Percentiles rank a stretch among this genome's conserved stretches.
Evolutionary conservation across 2,329 filamentous ascomycete genomes (phyloP).

Genomic region (Ceratocystis cubensis): DNA sequence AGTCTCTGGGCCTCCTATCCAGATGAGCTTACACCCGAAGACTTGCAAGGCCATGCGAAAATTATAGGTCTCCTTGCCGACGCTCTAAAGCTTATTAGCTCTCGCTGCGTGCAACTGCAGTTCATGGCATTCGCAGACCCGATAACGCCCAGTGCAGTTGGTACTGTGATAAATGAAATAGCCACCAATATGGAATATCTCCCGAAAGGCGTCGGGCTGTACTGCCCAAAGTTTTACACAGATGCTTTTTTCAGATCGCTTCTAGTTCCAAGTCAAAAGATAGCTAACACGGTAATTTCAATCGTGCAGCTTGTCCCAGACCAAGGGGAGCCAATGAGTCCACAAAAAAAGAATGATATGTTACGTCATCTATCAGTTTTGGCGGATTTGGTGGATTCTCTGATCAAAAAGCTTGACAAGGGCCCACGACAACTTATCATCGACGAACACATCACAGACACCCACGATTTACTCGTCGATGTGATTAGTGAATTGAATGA

Average conservation of each 20-base stretch:
- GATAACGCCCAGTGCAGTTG: constrained; percentile 67
- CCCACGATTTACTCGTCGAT: background rate
- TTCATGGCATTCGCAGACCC: constrained; percentile 77
- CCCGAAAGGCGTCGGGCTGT: constrained; percentile 56
- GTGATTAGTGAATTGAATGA: constrained; percentile 8
- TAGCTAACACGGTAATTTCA: no score
- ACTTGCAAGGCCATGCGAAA: background rate
- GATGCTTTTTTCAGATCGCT: constrained; percentile 21
- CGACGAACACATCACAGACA: background rate
- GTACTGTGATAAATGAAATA: constrained; percentile 58
- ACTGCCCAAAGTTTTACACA: constrained; percentile 50
- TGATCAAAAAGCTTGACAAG: background rate
- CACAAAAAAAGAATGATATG: background rate
- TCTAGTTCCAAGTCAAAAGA: no score
- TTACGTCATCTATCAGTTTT: background rate
- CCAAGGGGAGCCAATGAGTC: background rate
- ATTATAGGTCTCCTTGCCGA: constrained; percentile 35
- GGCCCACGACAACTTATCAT: background rate
- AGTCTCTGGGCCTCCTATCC: background rate
- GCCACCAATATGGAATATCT: constrained; percentile 59
- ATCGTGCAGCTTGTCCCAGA: constrained; percentile 25
- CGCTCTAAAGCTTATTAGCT: constrained; percentile 59
- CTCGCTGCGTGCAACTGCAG: constrained; percentile 77
- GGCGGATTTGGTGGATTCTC: background rate
- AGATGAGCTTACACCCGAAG: background rate